phyloP scores from a whole-genome alignment of 495 filamentous ascomycete species.

The Corynascus novoguineensis region DNA sequence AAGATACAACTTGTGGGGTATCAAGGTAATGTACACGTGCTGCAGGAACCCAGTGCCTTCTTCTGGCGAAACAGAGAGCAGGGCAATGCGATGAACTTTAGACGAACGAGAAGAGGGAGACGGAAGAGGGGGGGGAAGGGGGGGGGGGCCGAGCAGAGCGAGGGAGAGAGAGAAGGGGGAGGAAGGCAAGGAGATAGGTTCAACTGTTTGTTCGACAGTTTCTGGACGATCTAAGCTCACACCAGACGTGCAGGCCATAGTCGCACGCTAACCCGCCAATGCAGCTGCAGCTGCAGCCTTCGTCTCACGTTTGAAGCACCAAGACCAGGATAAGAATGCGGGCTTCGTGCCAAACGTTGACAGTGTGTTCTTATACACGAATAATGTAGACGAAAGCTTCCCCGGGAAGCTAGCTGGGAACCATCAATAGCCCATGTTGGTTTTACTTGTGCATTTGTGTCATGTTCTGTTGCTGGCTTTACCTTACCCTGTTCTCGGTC shows the following conservation, averaged over 20 bases:
- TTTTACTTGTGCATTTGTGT: constrained; percentile 5
- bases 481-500: not conserved
- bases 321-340: constrained; percentile 9
- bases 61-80: not conserved
- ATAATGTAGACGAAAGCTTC: no score
- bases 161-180: no score
- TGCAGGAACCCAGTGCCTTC: no score
- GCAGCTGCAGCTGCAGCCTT: constrained; percentile 8
- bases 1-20: not conserved
- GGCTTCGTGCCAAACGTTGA: not conserved
- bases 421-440: not conserved
- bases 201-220: not conserved
- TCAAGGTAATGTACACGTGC: no score
- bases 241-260: not conserved
- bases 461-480: not conserved
- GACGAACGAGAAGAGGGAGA: no score
- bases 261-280: not conserved
- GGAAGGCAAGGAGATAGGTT: no score
- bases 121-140: no score
- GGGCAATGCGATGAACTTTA: no score
- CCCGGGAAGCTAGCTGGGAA: constrained; percentile 6
- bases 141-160: no score
- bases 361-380: not conserved
- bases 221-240: not conserved
- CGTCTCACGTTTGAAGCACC: constrained; percentile 14